phyloP scores from a whole-genome alignment of 352 stramenopile species.

The Globisporangium carolinianum region DNA sequence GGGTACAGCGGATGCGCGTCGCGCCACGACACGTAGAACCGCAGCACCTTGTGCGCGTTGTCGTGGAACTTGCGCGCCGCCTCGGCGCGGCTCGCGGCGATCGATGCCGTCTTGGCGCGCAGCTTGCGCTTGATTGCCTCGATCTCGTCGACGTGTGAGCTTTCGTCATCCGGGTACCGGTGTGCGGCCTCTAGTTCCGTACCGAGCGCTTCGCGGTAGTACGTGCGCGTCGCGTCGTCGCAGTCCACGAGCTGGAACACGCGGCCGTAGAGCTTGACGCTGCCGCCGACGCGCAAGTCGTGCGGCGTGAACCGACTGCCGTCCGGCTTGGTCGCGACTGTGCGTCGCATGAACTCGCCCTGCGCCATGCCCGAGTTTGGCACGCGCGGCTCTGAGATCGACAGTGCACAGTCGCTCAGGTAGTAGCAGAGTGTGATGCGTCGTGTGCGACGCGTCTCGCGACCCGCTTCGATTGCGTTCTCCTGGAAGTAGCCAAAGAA shows the following conservation, averaged over 20 bases:
- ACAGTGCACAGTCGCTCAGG: conserved; percentile 76
- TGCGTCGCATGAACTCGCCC: conserved; percentile 84
- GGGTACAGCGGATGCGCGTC: conserved; percentile 87
- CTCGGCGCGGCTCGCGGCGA: conserved; percentile 31
- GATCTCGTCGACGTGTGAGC: conserved; percentile 41
- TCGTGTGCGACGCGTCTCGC: conserved; percentile 25
- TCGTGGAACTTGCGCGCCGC: conserved; percentile 67
- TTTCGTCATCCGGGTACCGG: conserved; percentile 76
- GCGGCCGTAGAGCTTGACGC: conserved; percentile 76
- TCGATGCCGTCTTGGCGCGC: conserved; percentile 17
- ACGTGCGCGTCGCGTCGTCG: conserved; percentile 79
- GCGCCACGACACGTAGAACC: conserved; percentile 91
- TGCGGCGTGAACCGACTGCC: conserved; percentile 35
- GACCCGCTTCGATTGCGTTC: conserved; percentile 29
- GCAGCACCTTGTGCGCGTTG: conserved; percentile 80
- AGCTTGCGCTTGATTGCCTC: conserved; percentile 43
- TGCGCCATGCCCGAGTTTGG: conserved; percentile 86
- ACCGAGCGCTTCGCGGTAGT: conserved; percentile 52
- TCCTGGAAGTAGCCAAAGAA: conserved; percentile 90
- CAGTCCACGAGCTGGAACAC: conserved; percentile 85
- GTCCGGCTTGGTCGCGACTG: conserved; percentile 27
- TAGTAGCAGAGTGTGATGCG: conserved; percentile 80
- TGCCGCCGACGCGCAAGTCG: conserved; percentile 77
- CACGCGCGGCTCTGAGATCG: conserved; percentile 81
- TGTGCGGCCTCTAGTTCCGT: conserved; percentile 27